Evolutionary conservation across 345 rosid genomes (phyloP).

Genomic region (Lepidium didymum): DNA sequence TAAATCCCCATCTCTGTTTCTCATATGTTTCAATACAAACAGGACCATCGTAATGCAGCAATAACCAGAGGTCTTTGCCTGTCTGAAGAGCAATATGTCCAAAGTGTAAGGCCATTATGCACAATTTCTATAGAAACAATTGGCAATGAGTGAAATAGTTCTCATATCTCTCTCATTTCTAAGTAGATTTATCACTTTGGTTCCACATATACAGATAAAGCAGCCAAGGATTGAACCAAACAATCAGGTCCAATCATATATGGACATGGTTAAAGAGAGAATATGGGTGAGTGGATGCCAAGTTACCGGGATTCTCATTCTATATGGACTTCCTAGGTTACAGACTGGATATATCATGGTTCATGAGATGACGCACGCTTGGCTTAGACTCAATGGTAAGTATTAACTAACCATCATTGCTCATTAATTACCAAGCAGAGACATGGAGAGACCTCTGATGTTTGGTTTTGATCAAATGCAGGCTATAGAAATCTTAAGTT

Average conservation of each 20-base stretch:
- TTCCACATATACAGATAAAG: conserved; percentile 10
- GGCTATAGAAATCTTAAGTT: conserved; percentile 33
- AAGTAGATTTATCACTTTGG: neutral
- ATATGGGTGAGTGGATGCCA: conserved; percentile 65
- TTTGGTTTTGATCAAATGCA: neutral
- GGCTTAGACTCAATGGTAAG: conserved; percentile 85
- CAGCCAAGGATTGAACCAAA: no score
- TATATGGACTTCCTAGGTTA: conserved; percentile 86
- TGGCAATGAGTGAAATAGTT: neutral
- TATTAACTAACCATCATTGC: neutral
- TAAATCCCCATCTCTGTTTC: neutral
- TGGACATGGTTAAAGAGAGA: no score
- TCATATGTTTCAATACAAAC: neutral
- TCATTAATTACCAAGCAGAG: neutral
- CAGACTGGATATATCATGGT: conserved; percentile 83
- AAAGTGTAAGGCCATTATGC: conserved; percentile 42
- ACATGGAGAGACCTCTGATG: neutral
- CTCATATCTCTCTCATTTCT: neutral
- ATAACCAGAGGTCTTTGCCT: conserved; percentile 91
- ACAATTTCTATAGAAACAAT: neutral
- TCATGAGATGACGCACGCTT: conserved; percentile 99
- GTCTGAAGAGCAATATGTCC: conserved; percentile 67
- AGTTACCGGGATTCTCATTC: conserved; percentile 88
- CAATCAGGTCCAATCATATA: no score
- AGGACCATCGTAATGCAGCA: conserved; percentile 64